Evolutionary conservation across 352 stramenopile species (phyloP), one percentile per base, ranked within the genome.

Genomic region (Aphanomyces cochlioides): DNA sequence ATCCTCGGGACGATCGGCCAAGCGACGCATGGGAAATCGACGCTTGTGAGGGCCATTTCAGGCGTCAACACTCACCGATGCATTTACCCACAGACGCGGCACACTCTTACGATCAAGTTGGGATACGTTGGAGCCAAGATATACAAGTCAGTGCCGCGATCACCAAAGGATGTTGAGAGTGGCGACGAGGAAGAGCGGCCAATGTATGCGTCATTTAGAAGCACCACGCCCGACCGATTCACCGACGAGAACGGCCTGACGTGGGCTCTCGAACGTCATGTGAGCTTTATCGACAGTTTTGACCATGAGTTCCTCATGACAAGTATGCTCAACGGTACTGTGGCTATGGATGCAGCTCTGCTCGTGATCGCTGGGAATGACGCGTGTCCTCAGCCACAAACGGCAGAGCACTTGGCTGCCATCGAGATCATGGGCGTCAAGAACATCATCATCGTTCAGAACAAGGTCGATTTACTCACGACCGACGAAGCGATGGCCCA

Each of bases 101-200:
- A n/a, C n/a, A n/a, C n/a, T n/a, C 99, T 99, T 80, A 99, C 98
- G 67, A 99, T 99, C 86, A 99, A 99, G 85, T 86, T 99, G n/a
- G 98, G 98, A 66, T 99, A 99, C 79, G 98, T 97, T 64, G 99
- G 99, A 79, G 98, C 98, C 60, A 99, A 99, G 86, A 99, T 99
- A 80, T 99, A 99, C 89, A 77, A 84, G 67, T 86, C 85, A 8
- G 88, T 94, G 74, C 56, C 56, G 15, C 37, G 21, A 38, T 12
- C 47, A 57, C 41, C 47, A 7, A 69, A 69, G 64, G 7, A 34
- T 8, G 54, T 17, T 5, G 0, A 3, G 7, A 45, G 19, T 8
- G 60, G 41, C n/a, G 60, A 59, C 19, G 54, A 12, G 7, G 19
- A 58, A 34, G 1, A 28, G 15, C 40, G 89, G 56, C 90, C 93